These are phyloP conservation scores for Yamadazyma kitorensis DNA, from an alignment of 805 yeast genomes.

Conservation along the genomic window DNA sequence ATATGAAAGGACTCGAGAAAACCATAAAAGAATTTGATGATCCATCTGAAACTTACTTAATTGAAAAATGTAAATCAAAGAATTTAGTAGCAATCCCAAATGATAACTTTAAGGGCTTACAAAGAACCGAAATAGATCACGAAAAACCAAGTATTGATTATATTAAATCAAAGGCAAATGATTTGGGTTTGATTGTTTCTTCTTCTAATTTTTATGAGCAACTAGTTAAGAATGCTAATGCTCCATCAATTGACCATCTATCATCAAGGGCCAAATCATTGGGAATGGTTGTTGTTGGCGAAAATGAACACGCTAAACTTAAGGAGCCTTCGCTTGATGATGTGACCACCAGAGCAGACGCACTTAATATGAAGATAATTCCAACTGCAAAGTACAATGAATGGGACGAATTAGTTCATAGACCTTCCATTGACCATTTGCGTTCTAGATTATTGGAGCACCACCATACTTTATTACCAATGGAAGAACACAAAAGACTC, in stretches of 20 bases:
- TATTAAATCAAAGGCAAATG: slow-evolving; percentile 33
- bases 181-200: slow-evolving; percentile 30
- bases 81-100: slow-evolving; percentile 13
- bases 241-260: slow-evolving; percentile 24
- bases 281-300: slow-evolving; percentile 6
- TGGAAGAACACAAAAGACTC: slow-evolving; percentile 13
- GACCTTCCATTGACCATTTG: slow-evolving; percentile 19
- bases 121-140: slow-evolving; percentile 20
- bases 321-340: slow-evolving; percentile 10
- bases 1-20: slow-evolving; percentile 10
- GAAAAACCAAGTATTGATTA: slow-evolving; percentile 34
- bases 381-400: slow-evolving; percentile 10
- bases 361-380: slow-evolving; percentile 9
- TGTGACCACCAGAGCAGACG: slow-evolving; percentile 8
- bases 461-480: slow-evolving; percentile 14
- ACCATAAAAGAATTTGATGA: slow-evolving; percentile 9
- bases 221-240: slow-evolving; percentile 22
- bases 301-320: slow-evolving; percentile 2
- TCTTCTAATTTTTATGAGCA: slow-evolving; percentile 29
- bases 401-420: slow-evolving; percentile 16
- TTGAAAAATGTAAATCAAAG: slow-evolving; percentile 18
- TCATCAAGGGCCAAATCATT: slow-evolving; percentile 17
- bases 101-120: slow-evolving; percentile 14
- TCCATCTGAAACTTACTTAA: slow-evolving; percentile 30
- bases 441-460: slow-evolving; percentile 6